phyloP scores from a whole-genome alignment of 2,329 filamentous ascomycete genomes.

The Colletotrichum plurivorum region DNA sequence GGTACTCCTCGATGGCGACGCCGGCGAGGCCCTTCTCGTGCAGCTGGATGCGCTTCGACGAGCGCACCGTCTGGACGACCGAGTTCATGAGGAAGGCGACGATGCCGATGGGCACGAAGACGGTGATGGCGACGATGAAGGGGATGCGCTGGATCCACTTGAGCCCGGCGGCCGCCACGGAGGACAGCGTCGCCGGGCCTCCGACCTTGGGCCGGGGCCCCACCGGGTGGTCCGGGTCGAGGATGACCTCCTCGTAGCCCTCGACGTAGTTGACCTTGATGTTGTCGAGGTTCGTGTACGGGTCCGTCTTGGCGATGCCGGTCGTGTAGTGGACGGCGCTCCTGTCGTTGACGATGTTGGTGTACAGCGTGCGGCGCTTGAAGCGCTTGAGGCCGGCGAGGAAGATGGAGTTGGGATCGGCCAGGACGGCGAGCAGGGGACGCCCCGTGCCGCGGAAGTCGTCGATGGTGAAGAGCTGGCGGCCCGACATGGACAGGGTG shows the following conservation, averaged over 20 bases:
- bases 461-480: conserved; percentile 91
- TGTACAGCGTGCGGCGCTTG: conserved; percentile 82
- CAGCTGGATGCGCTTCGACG: conserved; percentile 79
- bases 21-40: conserved; percentile 81
- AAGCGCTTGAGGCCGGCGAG: conserved; percentile 84
- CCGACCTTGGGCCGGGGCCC: conserved; percentile 57
- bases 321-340: conserved; percentile 89
- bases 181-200: conserved; percentile 48
- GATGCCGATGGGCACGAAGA: conserved; percentile 83
- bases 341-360: conserved; percentile 89
- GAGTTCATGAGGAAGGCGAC: conserved; percentile 82
- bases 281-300: conserved; percentile 77
- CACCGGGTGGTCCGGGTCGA: conserved; percentile 77
- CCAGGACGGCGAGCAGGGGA: conserved; percentile 84
- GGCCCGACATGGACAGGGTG: conserved; percentile 85
- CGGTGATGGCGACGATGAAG: conserved; percentile 72
- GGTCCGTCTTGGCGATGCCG: conserved; percentile 81
- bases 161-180: conserved; percentile 49
- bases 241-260: conserved; percentile 81
- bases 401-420: conserved; percentile 89
- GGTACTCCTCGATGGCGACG: conserved; percentile 78
- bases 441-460: conserved; percentile 86
- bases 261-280: conserved; percentile 81
- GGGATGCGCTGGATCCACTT: conserved; percentile 69
- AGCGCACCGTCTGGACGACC: conserved; percentile 81